Base-by-base conservation (phyloP, 129 eudicot species). In the Centaurea solstitialis region DNA sequence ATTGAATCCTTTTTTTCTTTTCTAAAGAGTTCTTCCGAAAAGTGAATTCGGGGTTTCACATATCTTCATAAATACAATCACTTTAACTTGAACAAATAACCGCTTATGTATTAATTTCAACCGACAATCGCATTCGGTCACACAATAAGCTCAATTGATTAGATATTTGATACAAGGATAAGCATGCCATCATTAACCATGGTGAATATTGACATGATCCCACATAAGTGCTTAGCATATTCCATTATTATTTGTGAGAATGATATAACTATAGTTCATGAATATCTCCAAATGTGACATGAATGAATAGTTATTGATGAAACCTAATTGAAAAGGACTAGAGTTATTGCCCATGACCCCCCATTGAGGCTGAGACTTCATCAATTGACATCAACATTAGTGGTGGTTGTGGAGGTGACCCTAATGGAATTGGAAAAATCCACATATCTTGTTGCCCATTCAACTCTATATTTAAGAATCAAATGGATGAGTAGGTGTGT, bases 261-360 rank as follows among this genome's bases (percentile, higher is more conserved):
- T 62, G 68, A 62, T 62, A 53, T 53, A 53, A 33, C 37, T 33
- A 33, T 33, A 33, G 2, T 57, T 57, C 22, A n/a, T 57, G 65
- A 43, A 76, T 70, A 80, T 73, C 68, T 62, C 13, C 23, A 73
- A n/a, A 20, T 12, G 68, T 33, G 68, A 61, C 73, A 80, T 72
- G 79, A 72, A 81, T 65, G 84, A 80, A 73, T 65, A 81, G 70
- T 68, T 45, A 38, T 68, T 69, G 76, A 67, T 82, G 72, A 82
- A 82, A 82, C 81, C 81, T 68, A 69, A 76, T 82, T 71, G 81
- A 69, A 76, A 77, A 64, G 28, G 86, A 82, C 86, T 39, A 70
- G 4, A 82, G 77, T 76, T 82, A 76, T 76, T 82, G 85, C 77
- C 22, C 37, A 28, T 82, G 81, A 76, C 67, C 85, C 75, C 26